phyloP scores from a whole-genome alignment of 106 monocot genomes.

The Apostasia ramifera region DNA sequence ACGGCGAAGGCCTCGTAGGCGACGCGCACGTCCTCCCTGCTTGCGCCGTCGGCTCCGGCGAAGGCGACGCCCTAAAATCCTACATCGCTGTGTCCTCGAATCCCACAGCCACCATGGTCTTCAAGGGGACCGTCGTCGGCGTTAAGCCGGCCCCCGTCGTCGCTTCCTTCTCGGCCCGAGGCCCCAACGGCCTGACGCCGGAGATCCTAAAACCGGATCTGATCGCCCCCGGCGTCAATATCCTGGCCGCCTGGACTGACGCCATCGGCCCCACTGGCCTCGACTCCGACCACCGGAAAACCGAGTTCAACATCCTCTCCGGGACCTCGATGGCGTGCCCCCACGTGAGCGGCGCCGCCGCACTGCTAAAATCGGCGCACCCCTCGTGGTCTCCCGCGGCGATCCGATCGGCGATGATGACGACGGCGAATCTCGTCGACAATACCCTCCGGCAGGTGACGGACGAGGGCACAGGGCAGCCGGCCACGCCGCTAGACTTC shows the following conservation, averaged over 20 bases:
- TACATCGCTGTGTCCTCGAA: conserved; percentile 37
- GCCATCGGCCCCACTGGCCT: conserved; percentile 83
- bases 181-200: conserved; percentile 77
- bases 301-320: conserved; percentile 95
- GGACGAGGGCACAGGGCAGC: conserved; percentile 61
- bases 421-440: conserved; percentile 54
- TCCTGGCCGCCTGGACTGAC: conserved; percentile 92
- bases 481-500: conserved; percentile 56
- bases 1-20: conserved; percentile 94
- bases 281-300: conserved; percentile 53
- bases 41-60: conserved; percentile 70
- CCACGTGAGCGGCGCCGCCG: conserved; percentile 87
- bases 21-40: conserved; percentile 96
- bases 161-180: conserved; percentile 89
- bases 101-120: conserved; percentile 56
- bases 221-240: conserved; percentile 92
- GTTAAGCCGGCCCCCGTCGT: conserved; percentile 92
- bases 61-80: conserved; percentile 73
- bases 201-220: conserved; percentile 86
- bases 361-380: conserved; percentile 82
- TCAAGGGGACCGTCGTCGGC: conserved; percentile 71
- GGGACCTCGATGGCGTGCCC: conserved; percentile 97
- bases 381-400: conserved; percentile 79
- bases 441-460: conserved; percentile 45
- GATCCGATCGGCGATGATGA: conserved; percentile 92